phyloP scores from a whole-genome alignment of 2,329 filamentous ascomycete species.

The Triangularia verruculosa region DNA sequence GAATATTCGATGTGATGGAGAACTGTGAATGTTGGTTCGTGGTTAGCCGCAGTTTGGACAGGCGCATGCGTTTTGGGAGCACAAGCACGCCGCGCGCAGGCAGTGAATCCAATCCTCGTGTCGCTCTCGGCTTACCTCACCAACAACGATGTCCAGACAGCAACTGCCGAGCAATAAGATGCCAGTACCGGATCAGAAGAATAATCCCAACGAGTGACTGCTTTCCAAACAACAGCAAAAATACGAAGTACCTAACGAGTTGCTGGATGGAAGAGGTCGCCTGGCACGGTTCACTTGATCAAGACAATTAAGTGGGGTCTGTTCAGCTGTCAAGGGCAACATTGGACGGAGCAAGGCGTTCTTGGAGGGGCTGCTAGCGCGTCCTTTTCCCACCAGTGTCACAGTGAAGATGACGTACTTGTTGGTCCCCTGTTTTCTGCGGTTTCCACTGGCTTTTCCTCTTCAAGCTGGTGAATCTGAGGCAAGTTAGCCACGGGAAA shows the following conservation, averaged over 20 bases:
- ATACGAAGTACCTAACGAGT: not conserved
- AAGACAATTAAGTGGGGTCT: conserved; percentile 20
- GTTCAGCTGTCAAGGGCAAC: conserved; percentile 26
- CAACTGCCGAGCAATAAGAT: not conserved
- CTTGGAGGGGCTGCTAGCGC: not conserved
- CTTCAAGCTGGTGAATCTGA: not conserved
- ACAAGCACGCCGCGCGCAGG: not conserved
- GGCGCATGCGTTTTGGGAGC: conserved; percentile 2
- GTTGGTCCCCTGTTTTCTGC: not conserved
- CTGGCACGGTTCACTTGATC: not conserved
- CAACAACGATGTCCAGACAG: not conserved
- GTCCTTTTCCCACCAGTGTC: not conserved
- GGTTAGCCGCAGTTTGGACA: conserved; percentile 10
- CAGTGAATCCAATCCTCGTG: not conserved
- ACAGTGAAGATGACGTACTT: conserved; percentile 8
- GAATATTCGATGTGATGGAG: not conserved
- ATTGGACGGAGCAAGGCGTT: not conserved
- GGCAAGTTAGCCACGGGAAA: not conserved
- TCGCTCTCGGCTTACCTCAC: not conserved
- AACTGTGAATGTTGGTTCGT: not conserved
- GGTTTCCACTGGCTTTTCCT: not conserved
- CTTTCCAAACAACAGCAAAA: conserved; percentile 1
- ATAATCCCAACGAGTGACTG: not conserved
- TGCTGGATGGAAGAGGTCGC: conserved; percentile 3
- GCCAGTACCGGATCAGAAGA: not conserved